A percentile compares a stretch with the other conserved stretches of the same genome.
These are phyloP conservation scores for Thyridium curvatum DNA, from an alignment of 2,329 filamentous ascomycete species.

Conservation along the genomic window DNA sequence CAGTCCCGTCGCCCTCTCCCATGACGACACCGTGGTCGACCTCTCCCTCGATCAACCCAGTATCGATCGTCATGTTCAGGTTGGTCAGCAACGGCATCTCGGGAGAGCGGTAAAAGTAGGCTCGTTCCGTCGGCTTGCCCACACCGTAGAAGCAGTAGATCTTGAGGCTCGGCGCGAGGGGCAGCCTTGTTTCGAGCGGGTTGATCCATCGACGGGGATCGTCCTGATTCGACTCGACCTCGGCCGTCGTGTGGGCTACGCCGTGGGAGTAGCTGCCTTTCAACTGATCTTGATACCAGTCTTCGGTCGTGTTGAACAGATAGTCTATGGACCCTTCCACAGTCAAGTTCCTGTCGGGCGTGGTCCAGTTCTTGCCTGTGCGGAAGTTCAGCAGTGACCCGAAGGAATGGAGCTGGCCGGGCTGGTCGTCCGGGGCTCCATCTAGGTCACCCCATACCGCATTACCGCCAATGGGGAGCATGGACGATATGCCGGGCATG, in stretches of 20 bases:
- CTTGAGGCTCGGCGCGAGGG: conserved; percentile 81
- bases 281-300: conserved; percentile 77
- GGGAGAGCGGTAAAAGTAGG: conserved; percentile 77
- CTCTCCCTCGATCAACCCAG: conserved; percentile 49
- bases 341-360: conserved; percentile 70
- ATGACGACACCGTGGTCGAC: conserved; percentile 88
- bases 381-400: conserved; percentile 85
- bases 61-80: conserved; percentile 71
- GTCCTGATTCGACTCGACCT: conserved; percentile 79
- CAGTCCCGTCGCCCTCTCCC: conserved; percentile 93
- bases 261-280: conserved; percentile 78
- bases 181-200: conserved; percentile 81
- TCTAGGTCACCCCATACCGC: conserved; percentile 89
- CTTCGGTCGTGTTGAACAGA: conserved; percentile 69
- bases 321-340: conserved; percentile 72
- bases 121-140: conserved; percentile 86
- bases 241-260: conserved; percentile 69
- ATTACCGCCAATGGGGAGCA: conserved; percentile 91
- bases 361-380: conserved; percentile 54
- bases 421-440: conserved; percentile 81
- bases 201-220: conserved; percentile 86
- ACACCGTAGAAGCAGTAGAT: conserved; percentile 97
- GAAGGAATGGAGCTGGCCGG: conserved; percentile 65
- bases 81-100: conserved; percentile 60
- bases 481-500: conserved; percentile 94